Base-by-base conservation (phyloP, 2,329 filamentous ascomycete species). In the Phyllosticta citrichinensis region DNA sequence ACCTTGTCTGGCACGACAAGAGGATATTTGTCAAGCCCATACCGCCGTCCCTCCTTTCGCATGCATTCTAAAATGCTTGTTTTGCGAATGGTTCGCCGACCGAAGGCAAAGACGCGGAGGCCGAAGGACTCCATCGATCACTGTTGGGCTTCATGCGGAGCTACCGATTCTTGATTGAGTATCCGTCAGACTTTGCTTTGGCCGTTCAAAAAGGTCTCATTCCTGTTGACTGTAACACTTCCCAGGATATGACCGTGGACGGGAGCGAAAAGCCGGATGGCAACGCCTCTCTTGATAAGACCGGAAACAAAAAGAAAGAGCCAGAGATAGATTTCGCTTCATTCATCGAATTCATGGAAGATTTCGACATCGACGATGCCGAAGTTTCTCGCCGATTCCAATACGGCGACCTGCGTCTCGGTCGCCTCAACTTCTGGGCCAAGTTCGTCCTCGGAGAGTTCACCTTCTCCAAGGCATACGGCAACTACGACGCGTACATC, bases 41-140 rank as follows among this genome's bases (percentile, higher is more conserved):
- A 0, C 66, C 66, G 2, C 52, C 62, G 9, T 68, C 64, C 40
- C 57, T 68, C 3, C 59, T 61, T 5, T 66, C 65, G 5, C 60
- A 61, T 40, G 67, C 65, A 2, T 69, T 67, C 35, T 68, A 66
- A 67, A 62, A 66, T 12, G 65, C 61, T 22, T 20, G 68, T 0
- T 58, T 68, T 40, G 10, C 11, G 33, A 52, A 55, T 19, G 66
- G 67, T 25, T 64, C 62, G 40, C 59, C 65, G 24, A 53, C 64
- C 24, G 59, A 64, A 5, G 22, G 14, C 14, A 52, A 55, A 40
- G 66, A 68, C 20, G 64, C 61, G 40, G 60, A 66, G 24, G 56
- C 64, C 24, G 59, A 64, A 5, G 19, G 14, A 11, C 12, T 67
- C 6, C 19, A 25, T 8, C 50, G 27, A 3, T 64, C 64, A 17